Percentiles rank a stretch among this genome's conserved stretches.
Evolutionary conservation across 208 protist species (phyloP).

Genomic region (Leishmania tarentolae): DNA sequence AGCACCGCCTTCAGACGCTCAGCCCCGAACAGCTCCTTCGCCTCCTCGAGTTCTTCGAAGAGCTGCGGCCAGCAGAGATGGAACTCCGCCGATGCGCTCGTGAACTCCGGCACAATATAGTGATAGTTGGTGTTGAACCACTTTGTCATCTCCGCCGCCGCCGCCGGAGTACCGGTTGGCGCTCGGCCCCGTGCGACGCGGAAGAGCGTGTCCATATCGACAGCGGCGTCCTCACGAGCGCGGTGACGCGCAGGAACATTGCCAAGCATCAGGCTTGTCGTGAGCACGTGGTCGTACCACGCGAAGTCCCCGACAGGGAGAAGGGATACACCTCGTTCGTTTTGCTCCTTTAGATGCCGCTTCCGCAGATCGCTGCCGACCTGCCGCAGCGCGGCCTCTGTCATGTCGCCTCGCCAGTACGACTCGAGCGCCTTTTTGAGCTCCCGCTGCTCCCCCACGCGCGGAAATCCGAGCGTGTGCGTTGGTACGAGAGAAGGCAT

Average conservation of each 20-base stretch:
- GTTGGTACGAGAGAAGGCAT: conserved; percentile 24
- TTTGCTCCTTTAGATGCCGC: conserved; percentile 52
- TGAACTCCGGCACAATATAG: conserved; percentile 92
- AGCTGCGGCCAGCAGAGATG: conserved; percentile 45
- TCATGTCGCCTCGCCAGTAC: conserved; percentile 80
- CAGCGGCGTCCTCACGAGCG: conserved; percentile 9
- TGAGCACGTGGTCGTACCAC: conserved; percentile 85
- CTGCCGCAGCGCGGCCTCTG: conserved; percentile 43
- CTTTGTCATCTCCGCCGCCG: conserved; percentile 90
- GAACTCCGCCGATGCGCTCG: conserved; percentile 36
- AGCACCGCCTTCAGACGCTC: conserved; percentile 67
- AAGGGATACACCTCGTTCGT: conserved; percentile 49
- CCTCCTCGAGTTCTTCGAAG: conserved; percentile 67
- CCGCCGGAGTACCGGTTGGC: conserved; percentile 49
- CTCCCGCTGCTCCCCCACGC: conserved; percentile 66
- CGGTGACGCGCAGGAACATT: conserved; percentile 73
- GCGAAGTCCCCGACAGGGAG: conserved; percentile 80
- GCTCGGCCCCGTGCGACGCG: conserved; percentile 82
- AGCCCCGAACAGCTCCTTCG: conserved; percentile 39
- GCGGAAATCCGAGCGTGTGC: conserved; percentile 83
- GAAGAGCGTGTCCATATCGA: conserved; percentile 82
- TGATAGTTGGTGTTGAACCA: conserved; percentile 96
- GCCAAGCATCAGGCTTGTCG: conserved; percentile 71
- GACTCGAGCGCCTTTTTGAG: conserved; percentile 59
- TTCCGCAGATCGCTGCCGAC: conserved; percentile 38